Percentiles rank a stretch among this genome's conserved stretches.
Evolutionary conservation across 495 filamentous ascomycete species (phyloP).

Genomic region (Aspergillus avenaceus): DNA sequence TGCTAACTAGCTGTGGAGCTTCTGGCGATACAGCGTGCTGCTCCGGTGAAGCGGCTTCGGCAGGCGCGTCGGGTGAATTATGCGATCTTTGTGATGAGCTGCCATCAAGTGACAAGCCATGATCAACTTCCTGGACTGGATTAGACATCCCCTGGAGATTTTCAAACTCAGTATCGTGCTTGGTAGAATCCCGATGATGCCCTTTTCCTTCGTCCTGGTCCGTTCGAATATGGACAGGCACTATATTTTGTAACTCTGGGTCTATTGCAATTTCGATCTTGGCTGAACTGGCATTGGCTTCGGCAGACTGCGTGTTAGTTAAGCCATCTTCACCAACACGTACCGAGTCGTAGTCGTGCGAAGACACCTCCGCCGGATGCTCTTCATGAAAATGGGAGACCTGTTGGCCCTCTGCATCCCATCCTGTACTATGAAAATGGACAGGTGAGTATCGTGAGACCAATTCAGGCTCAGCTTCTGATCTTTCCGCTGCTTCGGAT

Average conservation of each 20-base stretch:
- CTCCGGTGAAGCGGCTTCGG: not conserved
- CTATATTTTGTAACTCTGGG: constrained; percentile 10
- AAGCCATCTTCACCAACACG: constrained; percentile 6
- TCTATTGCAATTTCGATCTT: constrained; percentile 11
- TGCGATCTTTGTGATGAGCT: constrained; percentile 2
- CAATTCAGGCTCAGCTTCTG: too few species aligned
- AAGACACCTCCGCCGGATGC: too few species aligned
- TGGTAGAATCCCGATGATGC: not conserved
- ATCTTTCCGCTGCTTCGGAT: too few species aligned
- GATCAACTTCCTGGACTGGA: not conserved
- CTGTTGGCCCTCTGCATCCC: too few species aligned
- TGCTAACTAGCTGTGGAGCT: constrained; percentile 17
- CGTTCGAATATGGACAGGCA: not conserved
- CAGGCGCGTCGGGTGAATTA: not conserved
- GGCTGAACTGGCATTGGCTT: not conserved
- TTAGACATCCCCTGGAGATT: not conserved
- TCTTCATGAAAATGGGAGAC: too few species aligned
- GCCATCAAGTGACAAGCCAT: constrained; percentile 18
- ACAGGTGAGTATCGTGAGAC: too few species aligned
- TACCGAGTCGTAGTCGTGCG: too few species aligned
- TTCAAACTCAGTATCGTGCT: not conserved
- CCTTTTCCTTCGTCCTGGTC: not conserved
- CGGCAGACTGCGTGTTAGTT: not conserved
- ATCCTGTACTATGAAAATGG: too few species aligned
- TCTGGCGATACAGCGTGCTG: constrained; percentile 20